Conservation (phyloP, 257 asterid genomes). For the Fraxinus excelsior region DNA sequence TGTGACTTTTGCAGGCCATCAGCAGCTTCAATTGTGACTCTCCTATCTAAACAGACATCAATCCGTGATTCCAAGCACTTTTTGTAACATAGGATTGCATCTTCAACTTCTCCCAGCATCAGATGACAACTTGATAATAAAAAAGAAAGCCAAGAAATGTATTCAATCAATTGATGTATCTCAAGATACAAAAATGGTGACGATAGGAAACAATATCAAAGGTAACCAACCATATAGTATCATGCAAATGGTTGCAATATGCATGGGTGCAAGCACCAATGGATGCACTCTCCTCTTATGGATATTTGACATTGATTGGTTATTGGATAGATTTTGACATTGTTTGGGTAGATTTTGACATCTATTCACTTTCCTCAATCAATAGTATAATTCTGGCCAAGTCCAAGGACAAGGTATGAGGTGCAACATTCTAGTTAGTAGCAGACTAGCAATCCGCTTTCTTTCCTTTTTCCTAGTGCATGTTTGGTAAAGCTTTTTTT, state of each 20-base stretch:
- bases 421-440: not conserved
- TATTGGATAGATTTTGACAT: not conserved
- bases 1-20: conserved; percentile 81
- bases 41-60: conserved; percentile 78
- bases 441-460: not conserved
- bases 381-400: not conserved
- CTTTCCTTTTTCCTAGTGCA: not conserved
- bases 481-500: not conserved
- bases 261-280: not conserved
- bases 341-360: not conserved
- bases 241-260: not conserved
- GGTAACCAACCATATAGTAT: not conserved
- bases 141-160: not conserved
- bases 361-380: not conserved
- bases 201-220: not conserved
- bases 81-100: conserved; percentile 58
- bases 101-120: conserved; percentile 78
- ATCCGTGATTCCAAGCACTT: conserved; percentile 59
- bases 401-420: not conserved
- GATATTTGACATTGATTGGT: not conserved
- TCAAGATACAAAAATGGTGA: not conserved
- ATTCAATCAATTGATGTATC: conserved; percentile 5
- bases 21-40: conserved; percentile 80
- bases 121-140: conserved; percentile 65
- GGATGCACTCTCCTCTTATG: not conserved